Evolutionary conservation across 2,329 filamentous ascomycete species (phyloP), one percentile per base, ranked within the genome.

Genomic region (Fusarium avenaceum): DNA sequence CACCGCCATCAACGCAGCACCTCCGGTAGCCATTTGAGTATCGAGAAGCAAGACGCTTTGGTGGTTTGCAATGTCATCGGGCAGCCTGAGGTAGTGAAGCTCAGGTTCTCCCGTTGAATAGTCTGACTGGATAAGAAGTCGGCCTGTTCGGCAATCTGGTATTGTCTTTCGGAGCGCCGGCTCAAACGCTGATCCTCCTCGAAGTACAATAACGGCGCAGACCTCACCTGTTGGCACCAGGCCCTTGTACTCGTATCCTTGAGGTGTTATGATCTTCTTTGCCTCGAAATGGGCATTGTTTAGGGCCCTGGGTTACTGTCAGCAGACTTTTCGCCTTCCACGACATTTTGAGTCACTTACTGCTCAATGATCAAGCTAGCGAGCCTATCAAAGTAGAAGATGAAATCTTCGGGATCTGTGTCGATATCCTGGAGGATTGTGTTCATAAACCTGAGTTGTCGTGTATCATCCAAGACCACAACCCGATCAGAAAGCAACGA

Each of bases 351-450:
- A 6, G 6, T 35, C 3, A 85, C 63, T 64, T 79, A 90, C 87
- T 89, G 83, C 78, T 98, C 95, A 46, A 98, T 87, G 26, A 98
- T 84, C 52, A 97, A 83, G n/a, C 92, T 89, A 3, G 92, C 89
- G 38, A 98, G 83, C 38, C 96, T 88, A 79, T 99, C 94, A 78
- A 98, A 97, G 80, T 98, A 98, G 80, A 98, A 98, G 65, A 97
- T 93, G 77, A 97, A 98, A 72, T 98, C 94, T 76, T 97, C 95
- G 42, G 92, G 87, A 8, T 86, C 83, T 0, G 93, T 95, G 47
- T 89, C 86, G 19, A 92, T 90, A 72, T 96, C 87, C 75, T 96
- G 91, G 40, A 99, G 87, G 57, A 97, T 92, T 0, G 94, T 97
- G 77, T 93, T 94, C 87, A 99, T 97, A 46, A 90, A 94, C 57